phyloP scores from a whole-genome alignment of 1,284 basidiomycete genomes.

The Cutaneotrichosporon dermatis region DNA sequence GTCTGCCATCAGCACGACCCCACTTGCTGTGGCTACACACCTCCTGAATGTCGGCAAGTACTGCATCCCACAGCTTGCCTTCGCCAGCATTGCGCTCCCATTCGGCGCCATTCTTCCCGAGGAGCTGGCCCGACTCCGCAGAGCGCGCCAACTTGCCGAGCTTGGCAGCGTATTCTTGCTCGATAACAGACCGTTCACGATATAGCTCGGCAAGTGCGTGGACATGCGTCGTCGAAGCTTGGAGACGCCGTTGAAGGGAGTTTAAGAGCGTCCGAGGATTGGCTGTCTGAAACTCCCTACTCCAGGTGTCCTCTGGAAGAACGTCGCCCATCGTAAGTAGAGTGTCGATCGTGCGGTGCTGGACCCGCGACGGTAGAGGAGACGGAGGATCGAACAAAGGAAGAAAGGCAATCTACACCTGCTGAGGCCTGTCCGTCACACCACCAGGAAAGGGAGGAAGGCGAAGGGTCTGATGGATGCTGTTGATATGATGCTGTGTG shows the following conservation, averaged over 20 bases:
- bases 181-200: conserved; percentile 51
- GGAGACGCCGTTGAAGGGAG: conserved; percentile 36
- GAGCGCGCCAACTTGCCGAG: conserved; percentile 51
- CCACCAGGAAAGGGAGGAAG: no score
- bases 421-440: no score
- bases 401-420: no score
- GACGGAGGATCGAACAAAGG: no score
- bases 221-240: conserved; percentile 39
- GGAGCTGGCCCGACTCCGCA: conserved; percentile 37
- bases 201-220: conserved; percentile 51
- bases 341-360: not conserved
- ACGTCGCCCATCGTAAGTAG: conserved; percentile 15
- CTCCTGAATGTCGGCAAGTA: conserved; percentile 43
- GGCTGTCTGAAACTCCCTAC: conserved; percentile 35
- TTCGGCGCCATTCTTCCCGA: conserved; percentile 33
- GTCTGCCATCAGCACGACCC: conserved; percentile 28
- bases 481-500: no score
- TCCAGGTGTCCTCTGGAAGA: conserved; percentile 43
- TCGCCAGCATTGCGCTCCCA: conserved; percentile 41
- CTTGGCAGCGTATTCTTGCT: conserved; percentile 51
- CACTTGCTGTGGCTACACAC: conserved; percentile 24
- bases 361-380: no score
- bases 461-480: no score
- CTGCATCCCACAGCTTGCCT: conserved; percentile 37
- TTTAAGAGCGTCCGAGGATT: conserved; percentile 36